Percentiles rank a stretch among this genome's conserved stretches.
phyloP scores from a whole-genome alignment of 179 eudicot species.

The Corrigiola litoralis region DNA sequence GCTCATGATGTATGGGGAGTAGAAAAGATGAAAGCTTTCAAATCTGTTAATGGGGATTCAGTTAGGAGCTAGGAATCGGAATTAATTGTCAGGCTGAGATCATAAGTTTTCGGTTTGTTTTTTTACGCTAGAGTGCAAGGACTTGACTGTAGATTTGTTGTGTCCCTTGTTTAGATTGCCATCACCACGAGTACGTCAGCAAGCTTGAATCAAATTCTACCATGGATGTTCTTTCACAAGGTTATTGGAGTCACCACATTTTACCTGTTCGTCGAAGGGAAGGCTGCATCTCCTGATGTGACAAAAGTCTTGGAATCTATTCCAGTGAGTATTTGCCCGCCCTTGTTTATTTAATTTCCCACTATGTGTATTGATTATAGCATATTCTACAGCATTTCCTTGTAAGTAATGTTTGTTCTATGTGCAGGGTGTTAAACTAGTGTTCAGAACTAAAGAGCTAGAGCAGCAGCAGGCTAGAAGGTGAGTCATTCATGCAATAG shows the following conservation, averaged over 20 bases:
- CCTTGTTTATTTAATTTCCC: neutral
- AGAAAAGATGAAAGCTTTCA: neutral
- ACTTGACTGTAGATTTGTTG: neutral
- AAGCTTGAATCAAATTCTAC: slow-evolving; percentile 83
- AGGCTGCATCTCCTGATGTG: slow-evolving; percentile 83
- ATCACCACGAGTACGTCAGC: slow-evolving; percentile 92
- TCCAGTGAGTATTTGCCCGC: slow-evolving; percentile 52
- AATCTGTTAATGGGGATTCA: neutral
- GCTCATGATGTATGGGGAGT: neutral
- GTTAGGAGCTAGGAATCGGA: neutral
- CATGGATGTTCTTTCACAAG: slow-evolving; percentile 95
- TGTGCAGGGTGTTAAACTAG: slow-evolving; percentile 74
- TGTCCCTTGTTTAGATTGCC: slow-evolving; percentile 51
- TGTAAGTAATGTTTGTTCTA: slow-evolving; percentile 8
- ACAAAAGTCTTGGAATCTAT: slow-evolving; percentile 83
- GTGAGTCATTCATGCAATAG: slow-evolving; percentile 29
- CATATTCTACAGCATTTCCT: neutral
- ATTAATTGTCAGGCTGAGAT: neutral
- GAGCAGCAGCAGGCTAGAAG: slow-evolving; percentile 92
- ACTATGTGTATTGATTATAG: slow-evolving; percentile 2
- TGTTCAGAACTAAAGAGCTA: slow-evolving; percentile 82
- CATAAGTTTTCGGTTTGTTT: neutral
- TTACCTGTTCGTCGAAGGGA: slow-evolving; percentile 93
- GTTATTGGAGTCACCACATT: slow-evolving; percentile 86
- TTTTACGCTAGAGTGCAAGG: neutral